Evolutionary conservation across 2,329 filamentous ascomycete genomes (phyloP).

Genomic region (Arachnomyces sp.): DNA sequence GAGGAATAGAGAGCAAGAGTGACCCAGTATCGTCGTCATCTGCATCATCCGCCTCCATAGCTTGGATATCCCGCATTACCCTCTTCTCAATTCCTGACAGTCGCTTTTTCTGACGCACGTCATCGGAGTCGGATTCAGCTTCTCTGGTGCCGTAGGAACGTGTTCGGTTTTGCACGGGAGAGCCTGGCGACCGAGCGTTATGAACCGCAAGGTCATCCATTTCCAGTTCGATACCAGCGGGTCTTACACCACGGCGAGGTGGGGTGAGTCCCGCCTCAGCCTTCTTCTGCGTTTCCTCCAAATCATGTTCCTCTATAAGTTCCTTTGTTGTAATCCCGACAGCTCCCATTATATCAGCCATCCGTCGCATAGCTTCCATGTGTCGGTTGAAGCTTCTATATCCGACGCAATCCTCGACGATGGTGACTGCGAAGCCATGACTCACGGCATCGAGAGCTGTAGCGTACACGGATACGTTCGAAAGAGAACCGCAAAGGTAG

Average conservation of each 20-base stretch:
- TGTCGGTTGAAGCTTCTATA: conserved; percentile 65
- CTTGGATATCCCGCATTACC: too few species aligned
- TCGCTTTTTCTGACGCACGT: neutral
- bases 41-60: too few species aligned
- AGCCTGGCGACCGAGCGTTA: conserved; percentile 14
- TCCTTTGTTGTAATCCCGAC: conserved; percentile 53
- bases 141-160: conserved; percentile 6
- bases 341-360: conserved; percentile 68
- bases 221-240: conserved; percentile 27
- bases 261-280: conserved; percentile 12
- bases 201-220: conserved; percentile 27
- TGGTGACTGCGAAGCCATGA: conserved; percentile 76
- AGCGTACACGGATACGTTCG: conserved; percentile 82
- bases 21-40: too few species aligned
- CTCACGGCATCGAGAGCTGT: conserved; percentile 84
- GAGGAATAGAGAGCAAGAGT: too few species aligned
- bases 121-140: neutral
- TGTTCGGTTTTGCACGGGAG: conserved; percentile 6
- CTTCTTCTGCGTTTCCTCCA: conserved; percentile 23
- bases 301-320: conserved; percentile 44
- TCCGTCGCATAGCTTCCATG: conserved; percentile 58
- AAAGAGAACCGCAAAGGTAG: conserved; percentile 78
- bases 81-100: too few species aligned
- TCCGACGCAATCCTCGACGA: conserved; percentile 83
- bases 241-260: conserved; percentile 1